These are phyloP conservation scores for Boletus rufocinnamomeus DNA, from an alignment of 768 basidiomycete species.

Conservation along the genomic window DNA sequence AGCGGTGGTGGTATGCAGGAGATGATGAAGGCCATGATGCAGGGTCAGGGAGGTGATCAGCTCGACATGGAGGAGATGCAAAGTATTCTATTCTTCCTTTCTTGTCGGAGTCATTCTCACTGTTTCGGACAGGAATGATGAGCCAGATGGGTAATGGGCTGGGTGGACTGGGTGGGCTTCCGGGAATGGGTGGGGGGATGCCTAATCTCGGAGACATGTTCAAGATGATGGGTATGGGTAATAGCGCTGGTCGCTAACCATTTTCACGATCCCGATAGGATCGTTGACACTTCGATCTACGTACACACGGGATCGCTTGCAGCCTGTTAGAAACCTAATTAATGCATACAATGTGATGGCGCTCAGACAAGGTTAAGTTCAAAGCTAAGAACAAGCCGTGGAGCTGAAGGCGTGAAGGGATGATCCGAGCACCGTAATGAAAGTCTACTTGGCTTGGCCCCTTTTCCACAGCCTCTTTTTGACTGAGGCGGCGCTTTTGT, in stretches of 20 bases:
- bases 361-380: slow-evolving; percentile 34
- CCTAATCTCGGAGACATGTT: slow-evolving; percentile 76
- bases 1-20: slow-evolving; percentile 91
- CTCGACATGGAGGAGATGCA: slow-evolving; percentile 96
- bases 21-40: slow-evolving; percentile 99
- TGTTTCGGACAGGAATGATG: slow-evolving; percentile 71
- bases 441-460: slow-evolving; percentile 34
- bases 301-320: slow-evolving; percentile 21
- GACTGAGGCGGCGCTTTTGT: slow-evolving; percentile 62
- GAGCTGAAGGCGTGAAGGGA: slow-evolving; percentile 12
- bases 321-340: slow-evolving; percentile 16
- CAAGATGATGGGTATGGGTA: slow-evolving; percentile 88
- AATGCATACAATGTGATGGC: slow-evolving; percentile 13
- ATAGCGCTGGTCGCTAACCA: slow-evolving; percentile 37
- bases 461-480: slow-evolving; percentile 61
- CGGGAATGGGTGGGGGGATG: slow-evolving; percentile 61
- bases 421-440: slow-evolving; percentile 22
- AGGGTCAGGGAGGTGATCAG: slow-evolving; percentile 87
- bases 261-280: slow-evolving; percentile 9
- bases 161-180: slow-evolving; percentile 59
- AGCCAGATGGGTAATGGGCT: slow-evolving; percentile 72
- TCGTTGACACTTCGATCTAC: slow-evolving; percentile 14
- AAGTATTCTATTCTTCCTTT: slow-evolving; percentile 46
- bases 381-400: slow-evolving; percentile 8
- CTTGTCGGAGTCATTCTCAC: slow-evolving; percentile 9